Evolutionary conservation across 805 yeast genomes (phyloP), one percentile per base, ranked within the genome.

Genomic region (Suhomyces sp.): DNA sequence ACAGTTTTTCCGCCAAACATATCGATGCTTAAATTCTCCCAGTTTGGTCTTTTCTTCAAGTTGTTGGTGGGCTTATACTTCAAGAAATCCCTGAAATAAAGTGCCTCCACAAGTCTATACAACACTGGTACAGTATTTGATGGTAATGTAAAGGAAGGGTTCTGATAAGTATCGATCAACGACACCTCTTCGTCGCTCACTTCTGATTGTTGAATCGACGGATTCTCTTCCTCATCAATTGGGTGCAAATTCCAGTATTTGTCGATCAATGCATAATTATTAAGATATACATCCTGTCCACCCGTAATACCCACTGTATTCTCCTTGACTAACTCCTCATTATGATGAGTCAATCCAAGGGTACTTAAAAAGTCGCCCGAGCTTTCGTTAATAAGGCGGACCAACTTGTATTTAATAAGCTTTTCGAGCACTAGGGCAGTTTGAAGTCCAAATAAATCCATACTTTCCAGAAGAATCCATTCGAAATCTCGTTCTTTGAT

Each of bases 111-210:
- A 9, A 88, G 49, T 40, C 97, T 68, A 3, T 80, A 70, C 2
- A 77, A 63, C 4, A 91, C 56, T 2, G 98, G 98, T 0, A 88
- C 83, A 19, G 68, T 63, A 18, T 77, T 83, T 0, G 95, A 93
- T 4, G 96, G 83, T 40, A 84, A 78, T 1, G 88, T 79, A 53
- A 80, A 83, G 0, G 81, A 63, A 3, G 79, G 72, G 34, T 64
- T 66, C 17, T 65, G 64, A 20, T 79, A 77, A 34, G 68, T 58
- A 25, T 56, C 45, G 4, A 60, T 14, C 17, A 55, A 42, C 9
- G 19, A 28, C 1, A 28, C 36, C 6, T 24, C 25, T 14, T 42
- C 46, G 22, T n/a, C 18, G n/a, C 8, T 15, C 23, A 30, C 21
- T 11, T 19, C 15, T 19, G 22, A 12, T 19, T 24, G 15, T 19